These are phyloP conservation scores for Colletotrichum sp. DNA, from an alignment of 2,329 filamentous ascomycete species.

Conservation along the genomic window DNA sequence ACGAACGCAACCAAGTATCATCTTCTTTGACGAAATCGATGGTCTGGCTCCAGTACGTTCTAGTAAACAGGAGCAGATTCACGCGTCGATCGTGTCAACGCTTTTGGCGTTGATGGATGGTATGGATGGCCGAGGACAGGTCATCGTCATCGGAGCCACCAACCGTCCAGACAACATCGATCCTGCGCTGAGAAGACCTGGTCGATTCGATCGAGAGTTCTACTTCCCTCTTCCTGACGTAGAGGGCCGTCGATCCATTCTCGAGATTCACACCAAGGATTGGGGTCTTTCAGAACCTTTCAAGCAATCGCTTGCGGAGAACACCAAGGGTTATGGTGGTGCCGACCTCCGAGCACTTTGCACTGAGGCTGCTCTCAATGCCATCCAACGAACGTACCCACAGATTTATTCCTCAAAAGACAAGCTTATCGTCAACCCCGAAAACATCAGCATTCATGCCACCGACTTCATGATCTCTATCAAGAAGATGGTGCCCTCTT, in stretches of 20 bases:
- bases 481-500: constrained; percentile 95
- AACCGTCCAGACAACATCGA: constrained; percentile 97
- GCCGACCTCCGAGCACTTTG: constrained; percentile 93
- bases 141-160: constrained; percentile 98
- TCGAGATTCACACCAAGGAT: constrained; percentile 93
- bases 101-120: constrained; percentile 95
- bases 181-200: constrained; percentile 90
- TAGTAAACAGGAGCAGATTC: constrained; percentile 98
- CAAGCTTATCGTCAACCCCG: constrained; percentile 87
- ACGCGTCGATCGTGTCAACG: constrained; percentile 95
- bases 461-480: constrained; percentile 98
- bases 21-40: constrained; percentile 99
- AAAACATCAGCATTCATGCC: constrained; percentile 83
- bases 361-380: constrained; percentile 94
- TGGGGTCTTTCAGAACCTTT: constrained; percentile 85
- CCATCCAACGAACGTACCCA: constrained; percentile 93
- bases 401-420: constrained; percentile 93
- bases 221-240: constrained; percentile 93
- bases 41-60: constrained; percentile 94
- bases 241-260: constrained; percentile 80
- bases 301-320: constrained; percentile 82
- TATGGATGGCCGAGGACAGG: constrained; percentile 97
- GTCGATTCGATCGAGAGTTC: constrained; percentile 96
- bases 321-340: constrained; percentile 96
- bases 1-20: constrained; percentile 96